A percentile compares a stretch with the other conserved stretches of the same genome.
These are phyloP conservation scores for Carex myosuroides DNA, from an alignment of 176 grass and related monocot genomes.

Conservation along the genomic window DNA sequence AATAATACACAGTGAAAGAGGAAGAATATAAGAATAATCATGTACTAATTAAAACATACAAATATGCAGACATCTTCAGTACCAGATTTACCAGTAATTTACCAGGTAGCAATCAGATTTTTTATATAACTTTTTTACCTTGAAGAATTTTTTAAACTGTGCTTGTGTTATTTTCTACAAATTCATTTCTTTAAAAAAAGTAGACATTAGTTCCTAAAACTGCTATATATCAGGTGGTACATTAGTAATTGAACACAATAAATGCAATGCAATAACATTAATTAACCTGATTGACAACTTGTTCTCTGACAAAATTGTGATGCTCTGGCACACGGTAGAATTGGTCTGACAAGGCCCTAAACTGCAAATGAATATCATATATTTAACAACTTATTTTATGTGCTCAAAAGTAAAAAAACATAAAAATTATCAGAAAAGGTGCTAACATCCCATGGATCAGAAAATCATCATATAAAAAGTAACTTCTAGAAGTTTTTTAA, in stretches of 20 bases:
- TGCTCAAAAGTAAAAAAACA: not conserved
- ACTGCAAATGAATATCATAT: slow-evolving; percentile 35
- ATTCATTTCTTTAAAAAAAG: not conserved
- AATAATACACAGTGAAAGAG: slow-evolving; percentile 16
- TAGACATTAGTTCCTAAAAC: not conserved
- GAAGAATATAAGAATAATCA: not conserved
- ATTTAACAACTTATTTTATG: slow-evolving; percentile 1
- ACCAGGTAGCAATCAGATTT: not conserved
- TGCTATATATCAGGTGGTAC: not conserved
- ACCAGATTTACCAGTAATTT: not conserved
- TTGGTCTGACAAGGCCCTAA: slow-evolving; percentile 79
- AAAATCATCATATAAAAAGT: not conserved
- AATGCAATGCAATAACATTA: not conserved
- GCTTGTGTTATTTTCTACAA: not conserved
- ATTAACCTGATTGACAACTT: slow-evolving; percentile 74
- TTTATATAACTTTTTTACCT: not conserved
- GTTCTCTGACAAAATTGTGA: slow-evolving; percentile 77
- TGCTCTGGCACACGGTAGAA: slow-evolving; percentile 68
- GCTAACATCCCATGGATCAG: not conserved
- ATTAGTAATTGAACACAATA: not conserved
- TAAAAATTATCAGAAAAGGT: not conserved
- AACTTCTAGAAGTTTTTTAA: not conserved
- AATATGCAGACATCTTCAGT: not conserved
- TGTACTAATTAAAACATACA: not conserved
- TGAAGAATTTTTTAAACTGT: not conserved